Conservation (phyloP, 2,329 filamentous ascomycete genomes). For the Venturia asperata region DNA sequence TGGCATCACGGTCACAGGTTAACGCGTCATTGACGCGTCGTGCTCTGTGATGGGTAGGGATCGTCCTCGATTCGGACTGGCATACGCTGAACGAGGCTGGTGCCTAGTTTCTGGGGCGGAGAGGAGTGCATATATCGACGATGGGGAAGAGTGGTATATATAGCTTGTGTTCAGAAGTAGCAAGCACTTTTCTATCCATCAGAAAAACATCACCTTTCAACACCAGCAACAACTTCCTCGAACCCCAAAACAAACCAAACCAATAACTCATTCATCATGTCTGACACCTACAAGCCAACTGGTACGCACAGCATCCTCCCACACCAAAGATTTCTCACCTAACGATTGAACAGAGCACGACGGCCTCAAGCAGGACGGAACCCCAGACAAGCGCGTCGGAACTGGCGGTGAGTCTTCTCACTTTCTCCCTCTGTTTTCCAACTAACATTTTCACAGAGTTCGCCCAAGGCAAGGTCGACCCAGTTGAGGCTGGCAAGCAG, state of each 20-base stretch:
- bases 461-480: conserved; percentile 38
- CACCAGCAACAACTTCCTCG: neutral
- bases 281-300: conserved; percentile 32
- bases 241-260: conserved; percentile 19
- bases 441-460: conserved; percentile 27
- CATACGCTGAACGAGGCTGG: neutral
- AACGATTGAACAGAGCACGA: conserved; percentile 31
- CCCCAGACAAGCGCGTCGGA: conserved; percentile 36
- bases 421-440: neutral
- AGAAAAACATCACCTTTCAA: conserved; percentile 4
- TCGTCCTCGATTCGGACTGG: neutral
- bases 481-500: conserved; percentile 35
- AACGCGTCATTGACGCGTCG: conserved; percentile 5
- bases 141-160: neutral
- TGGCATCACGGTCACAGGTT: conserved; percentile 8
- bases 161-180: neutral
- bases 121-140: neutral
- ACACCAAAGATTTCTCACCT: neutral
- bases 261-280: conserved; percentile 24
- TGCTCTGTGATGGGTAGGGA: neutral
- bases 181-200: conserved; percentile 10
- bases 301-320: conserved; percentile 22
- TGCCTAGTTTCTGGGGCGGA: neutral
- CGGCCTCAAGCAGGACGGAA: conserved; percentile 38
- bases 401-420: conserved; percentile 28